Percentiles rank a stretch among this genome's conserved stretches.
These are phyloP conservation scores for Tulasnella calospora DNA, from an alignment of 768 basidiomycete species.

Conservation along the genomic window DNA sequence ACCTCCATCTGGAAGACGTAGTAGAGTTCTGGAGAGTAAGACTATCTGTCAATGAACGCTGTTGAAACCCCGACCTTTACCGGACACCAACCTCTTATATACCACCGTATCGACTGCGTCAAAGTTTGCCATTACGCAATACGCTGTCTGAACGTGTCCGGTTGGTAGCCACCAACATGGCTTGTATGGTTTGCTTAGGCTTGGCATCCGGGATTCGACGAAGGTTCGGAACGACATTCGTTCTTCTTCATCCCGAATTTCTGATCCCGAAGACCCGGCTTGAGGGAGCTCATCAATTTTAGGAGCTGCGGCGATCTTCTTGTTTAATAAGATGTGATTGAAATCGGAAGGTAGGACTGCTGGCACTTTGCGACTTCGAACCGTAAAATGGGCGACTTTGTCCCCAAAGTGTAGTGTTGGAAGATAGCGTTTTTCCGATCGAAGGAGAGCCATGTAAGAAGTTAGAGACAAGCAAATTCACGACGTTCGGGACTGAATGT, in stretches of 20 bases:
- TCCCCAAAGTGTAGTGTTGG: slow-evolving; percentile 18
- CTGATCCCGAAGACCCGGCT: neutral
- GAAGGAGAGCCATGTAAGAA: slow-evolving; percentile 9
- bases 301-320: neutral
- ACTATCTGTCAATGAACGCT: neutral
- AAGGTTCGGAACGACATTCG: slow-evolving; percentile 26
- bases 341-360: slow-evolving; percentile 6
- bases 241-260: slow-evolving; percentile 3
- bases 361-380: slow-evolving; percentile 7
- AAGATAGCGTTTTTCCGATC: neutral
- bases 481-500: neutral
- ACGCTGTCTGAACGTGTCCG: slow-evolving; percentile 42
- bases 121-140: slow-evolving; percentile 39
- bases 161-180: slow-evolving; percentile 40
- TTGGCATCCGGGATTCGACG: slow-evolving; percentile 31
- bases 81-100: slow-evolving; percentile 35
- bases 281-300: slow-evolving; percentile 47
- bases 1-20: slow-evolving; percentile 43
- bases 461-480: neutral
- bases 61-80: neutral
- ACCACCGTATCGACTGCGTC: slow-evolving; percentile 38
- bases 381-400: slow-evolving; percentile 19
- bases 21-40: slow-evolving; percentile 42
- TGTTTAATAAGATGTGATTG: slow-evolving; percentile 14
- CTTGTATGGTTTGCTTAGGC: slow-evolving; percentile 32